phyloP scores from a whole-genome alignment of 805 yeast genomes.

The Kluyveromyces siamensis region DNA sequence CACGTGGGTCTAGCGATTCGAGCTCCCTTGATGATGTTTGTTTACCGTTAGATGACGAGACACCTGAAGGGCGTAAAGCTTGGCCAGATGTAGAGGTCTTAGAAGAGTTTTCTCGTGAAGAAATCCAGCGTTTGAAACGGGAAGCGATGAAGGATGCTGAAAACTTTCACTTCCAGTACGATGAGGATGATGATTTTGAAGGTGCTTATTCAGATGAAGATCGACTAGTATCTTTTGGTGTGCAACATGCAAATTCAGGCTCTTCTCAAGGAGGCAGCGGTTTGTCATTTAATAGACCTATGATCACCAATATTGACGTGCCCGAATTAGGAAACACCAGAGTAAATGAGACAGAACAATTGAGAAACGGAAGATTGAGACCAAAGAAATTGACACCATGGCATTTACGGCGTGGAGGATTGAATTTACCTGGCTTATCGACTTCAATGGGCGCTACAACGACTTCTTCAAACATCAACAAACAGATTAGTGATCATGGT shows the following conservation, averaged over 20 bases:
- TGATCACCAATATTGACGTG: slow-evolving; percentile 36
- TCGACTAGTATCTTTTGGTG: slow-evolving; percentile 5
- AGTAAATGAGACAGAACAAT: slow-evolving; percentile 47
- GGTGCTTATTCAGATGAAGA: slow-evolving; percentile 22
- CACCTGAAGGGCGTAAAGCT: slow-evolving; percentile 14
- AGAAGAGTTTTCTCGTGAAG: slow-evolving; percentile 70
- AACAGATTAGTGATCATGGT: slow-evolving; percentile 7
- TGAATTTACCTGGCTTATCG: slow-evolving; percentile 7
- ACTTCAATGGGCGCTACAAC: neutral
- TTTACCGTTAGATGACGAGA: slow-evolving; percentile 60
- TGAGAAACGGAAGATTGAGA: slow-evolving; percentile 53
- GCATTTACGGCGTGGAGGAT: slow-evolving; percentile 33
- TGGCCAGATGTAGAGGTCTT: slow-evolving; percentile 85
- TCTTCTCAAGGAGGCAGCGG: slow-evolving; percentile 14
- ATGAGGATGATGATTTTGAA: slow-evolving; percentile 24
- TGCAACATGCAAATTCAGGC: slow-evolving; percentile 25
- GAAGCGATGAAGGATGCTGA: slow-evolving; percentile 33
- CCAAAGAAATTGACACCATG: slow-evolving; percentile 74
- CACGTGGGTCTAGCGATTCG: slow-evolving; percentile 37
- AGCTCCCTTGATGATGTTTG: slow-evolving; percentile 90
- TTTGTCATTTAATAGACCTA: slow-evolving; percentile 35
- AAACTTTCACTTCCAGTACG: slow-evolving; percentile 31
- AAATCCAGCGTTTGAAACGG: slow-evolving; percentile 39
- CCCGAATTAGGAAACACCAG: slow-evolving; percentile 34
- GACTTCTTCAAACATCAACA: slow-evolving; percentile 5